These are phyloP conservation scores for Saccharomyces kudriavzevii DNA, from an alignment of 805 yeast species.

Conservation along the genomic window DNA sequence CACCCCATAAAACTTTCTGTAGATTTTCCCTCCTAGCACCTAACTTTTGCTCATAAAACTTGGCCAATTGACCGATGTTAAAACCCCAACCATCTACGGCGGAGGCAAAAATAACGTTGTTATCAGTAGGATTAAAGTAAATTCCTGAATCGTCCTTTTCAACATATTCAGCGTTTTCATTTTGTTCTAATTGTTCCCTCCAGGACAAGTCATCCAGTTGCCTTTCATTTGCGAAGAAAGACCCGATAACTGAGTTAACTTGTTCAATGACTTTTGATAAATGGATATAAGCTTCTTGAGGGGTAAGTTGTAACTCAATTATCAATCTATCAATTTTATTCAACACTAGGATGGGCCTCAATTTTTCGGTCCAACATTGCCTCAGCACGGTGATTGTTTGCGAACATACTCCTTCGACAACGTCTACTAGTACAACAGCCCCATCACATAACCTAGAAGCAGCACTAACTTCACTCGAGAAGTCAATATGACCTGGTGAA, in stretches of 20 bases:
- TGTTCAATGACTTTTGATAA: conserved; percentile 75
- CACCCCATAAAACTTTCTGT: conserved; percentile 93
- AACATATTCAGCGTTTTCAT: conserved; percentile 44
- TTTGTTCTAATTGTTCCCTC: conserved; percentile 54
- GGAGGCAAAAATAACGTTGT: conserved; percentile 82
- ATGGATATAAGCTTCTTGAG: conserved; percentile 80
- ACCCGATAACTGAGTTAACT: conserved; percentile 89
- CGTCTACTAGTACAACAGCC: conserved; percentile 90
- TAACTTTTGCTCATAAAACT: conserved; percentile 72
- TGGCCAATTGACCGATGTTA: conserved; percentile 78
- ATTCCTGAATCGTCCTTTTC: conserved; percentile 75
- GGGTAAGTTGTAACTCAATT: conserved; percentile 70
- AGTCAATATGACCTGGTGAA: conserved; percentile 99
- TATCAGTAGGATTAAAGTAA: conserved; percentile 79
- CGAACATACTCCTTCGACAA: conserved; percentile 96
- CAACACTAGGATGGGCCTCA: conserved; percentile 79
- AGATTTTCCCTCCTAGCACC: conserved; percentile 76
- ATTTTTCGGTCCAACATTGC: conserved; percentile 90
- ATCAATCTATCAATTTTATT: conserved; percentile 87
- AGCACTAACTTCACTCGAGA: conserved; percentile 90
- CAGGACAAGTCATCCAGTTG: conserved; percentile 78
- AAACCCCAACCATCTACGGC: conserved; percentile 99
- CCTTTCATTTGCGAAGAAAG: conserved; percentile 86
- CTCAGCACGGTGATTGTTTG: conserved; percentile 92
- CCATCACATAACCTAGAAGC: conserved; percentile 96